Base-by-base conservation (phyloP, 2,329 filamentous ascomycete species). In the Escovopsis sp. region DNA sequence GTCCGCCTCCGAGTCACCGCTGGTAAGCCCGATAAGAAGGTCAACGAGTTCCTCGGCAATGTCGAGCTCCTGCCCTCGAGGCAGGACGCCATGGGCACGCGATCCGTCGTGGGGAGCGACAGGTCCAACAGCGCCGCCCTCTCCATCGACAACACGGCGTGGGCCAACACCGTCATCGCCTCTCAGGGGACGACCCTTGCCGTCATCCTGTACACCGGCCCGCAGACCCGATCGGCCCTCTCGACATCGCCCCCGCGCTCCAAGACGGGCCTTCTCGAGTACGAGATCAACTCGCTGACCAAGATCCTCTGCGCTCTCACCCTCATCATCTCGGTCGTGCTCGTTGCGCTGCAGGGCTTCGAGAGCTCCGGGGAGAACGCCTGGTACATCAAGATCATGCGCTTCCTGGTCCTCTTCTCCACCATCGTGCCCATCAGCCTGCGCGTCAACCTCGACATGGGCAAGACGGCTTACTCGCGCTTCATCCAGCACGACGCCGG, bases 321-420 rank as follows among this genome's bases (percentile, higher is more conserved):
- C 0, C 67, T 96, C 1, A 77, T 82, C 1, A 68, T 98, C 4
- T 96, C 89, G 0, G 72, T 95, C 48, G 72, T 94, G 36, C 73
- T 98, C 8, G 91, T 98, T 5, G 87, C 85, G 0, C 64, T 96
- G 2, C 80, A 95, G 59, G 82, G 85, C 0, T 91, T 94, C 49
- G 70, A 80, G 38, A 74, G 69, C 49, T 76, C 75, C 2, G 69
- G 77, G 42, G 75, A 72, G 18, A 74, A 76, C 42, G 66, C 74
- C 23, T 98, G 91, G 91, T 98, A 96, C 60, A 79, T 96, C 51
- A 89, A 93, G 49, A 94, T 96, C 54, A 91, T 94, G 79, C 81
- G 89, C n/a, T 98, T 96, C 58, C 66, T 98, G 48, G 93, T 98
- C 47, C 70, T 98, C 1, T 98, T 98, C 67, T 96, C 89, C n/a